A percentile compares a stretch with the other conserved stretches of the same genome.
Conservation (phyloP, 768 basidiomycete species). For the Phaffia australis region DNA sequence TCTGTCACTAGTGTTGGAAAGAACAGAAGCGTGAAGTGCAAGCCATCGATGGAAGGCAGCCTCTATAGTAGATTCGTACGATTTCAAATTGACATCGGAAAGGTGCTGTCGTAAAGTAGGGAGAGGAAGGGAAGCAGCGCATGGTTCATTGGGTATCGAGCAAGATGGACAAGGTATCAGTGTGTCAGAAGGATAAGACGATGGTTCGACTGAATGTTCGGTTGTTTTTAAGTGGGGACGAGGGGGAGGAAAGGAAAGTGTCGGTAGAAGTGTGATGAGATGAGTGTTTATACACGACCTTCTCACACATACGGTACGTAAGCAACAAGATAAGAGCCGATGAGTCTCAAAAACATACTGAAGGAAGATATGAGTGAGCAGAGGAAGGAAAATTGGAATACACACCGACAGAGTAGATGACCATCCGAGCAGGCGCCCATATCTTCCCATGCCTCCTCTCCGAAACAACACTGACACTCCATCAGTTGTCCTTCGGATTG, state of each 20-base stretch:
- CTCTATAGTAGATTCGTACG: slow-evolving; percentile 12
- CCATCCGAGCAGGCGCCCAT: slow-evolving; percentile 22
- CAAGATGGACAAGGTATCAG: slow-evolving; percentile 25
- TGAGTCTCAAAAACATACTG: not conserved
- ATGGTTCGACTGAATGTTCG: too few species aligned
- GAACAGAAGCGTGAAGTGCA: not conserved
- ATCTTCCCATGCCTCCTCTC: slow-evolving; percentile 22
- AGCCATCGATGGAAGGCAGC: slow-evolving; percentile 19
- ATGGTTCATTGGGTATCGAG: not conserved
- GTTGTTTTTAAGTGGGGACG: not conserved
- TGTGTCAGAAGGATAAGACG: not conserved
- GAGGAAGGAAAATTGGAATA: not conserved
- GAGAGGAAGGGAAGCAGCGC: slow-evolving; percentile 10
- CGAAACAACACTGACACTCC: slow-evolving; percentile 21
- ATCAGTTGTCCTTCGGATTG: slow-evolving; percentile 8
- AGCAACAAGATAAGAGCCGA: not conserved
- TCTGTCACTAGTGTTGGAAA: too few species aligned
- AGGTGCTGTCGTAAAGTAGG: slow-evolving; percentile 8
- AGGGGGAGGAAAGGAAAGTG: slow-evolving; percentile 8
- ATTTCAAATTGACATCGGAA: not conserved
- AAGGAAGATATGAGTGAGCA: not conserved
- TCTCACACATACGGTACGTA: not conserved
- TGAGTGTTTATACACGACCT: slow-evolving; percentile 25
- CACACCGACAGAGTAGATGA: slow-evolving; percentile 22
- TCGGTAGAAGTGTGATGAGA: slow-evolving; percentile 16